These are phyloP conservation scores for Debaryomyces sp. DNA, from an alignment of 1,139 yeast genomes.

Conservation along the genomic window DNA sequence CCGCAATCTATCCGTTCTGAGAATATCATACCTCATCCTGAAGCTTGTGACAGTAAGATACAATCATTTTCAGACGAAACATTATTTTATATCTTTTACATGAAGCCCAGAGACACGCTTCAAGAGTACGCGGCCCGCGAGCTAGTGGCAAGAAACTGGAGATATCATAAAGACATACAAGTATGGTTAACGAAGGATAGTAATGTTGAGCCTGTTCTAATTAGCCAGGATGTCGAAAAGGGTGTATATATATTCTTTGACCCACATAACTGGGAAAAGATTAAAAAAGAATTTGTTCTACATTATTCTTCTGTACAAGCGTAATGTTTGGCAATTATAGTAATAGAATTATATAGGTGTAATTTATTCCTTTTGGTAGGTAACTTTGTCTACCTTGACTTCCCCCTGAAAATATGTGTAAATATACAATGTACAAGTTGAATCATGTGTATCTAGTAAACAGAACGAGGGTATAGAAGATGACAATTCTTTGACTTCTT, in stretches of 20 bases:
- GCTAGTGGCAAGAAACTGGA: constrained; percentile 88
- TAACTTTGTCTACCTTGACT: constrained; percentile 89
- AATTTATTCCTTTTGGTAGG: constrained; percentile 63
- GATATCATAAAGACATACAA: constrained; percentile 93
- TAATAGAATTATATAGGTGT: constrained; percentile 8
- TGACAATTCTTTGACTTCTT: constrained; percentile 18
- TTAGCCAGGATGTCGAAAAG: constrained; percentile 83
- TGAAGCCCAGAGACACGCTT: constrained; percentile 88
- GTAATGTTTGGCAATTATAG: constrained; percentile 15
- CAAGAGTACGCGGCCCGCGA: constrained; percentile 96
- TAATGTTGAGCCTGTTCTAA: constrained; percentile 83
- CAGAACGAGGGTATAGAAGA: constrained; percentile 82
- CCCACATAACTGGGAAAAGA: constrained; percentile 95
- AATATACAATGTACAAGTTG: constrained; percentile 78
- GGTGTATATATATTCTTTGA: constrained; percentile 97
- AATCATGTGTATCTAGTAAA: constrained; percentile 77
- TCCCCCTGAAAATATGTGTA: constrained; percentile 81
- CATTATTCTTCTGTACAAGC: constrained; percentile 61
- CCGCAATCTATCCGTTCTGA: constrained; percentile 61
- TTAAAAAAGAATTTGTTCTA: constrained; percentile 78
- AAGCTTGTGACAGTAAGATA: constrained; percentile 65
- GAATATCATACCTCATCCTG: constrained; percentile 47
- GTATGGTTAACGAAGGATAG: constrained; percentile 98
- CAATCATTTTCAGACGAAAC: constrained; percentile 88
- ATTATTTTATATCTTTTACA: constrained; percentile 88